A percentile compares a stretch with the other conserved stretches of the same genome.
Conservation (phyloP, 768 basidiomycete genomes). For the Agaricus bisporus region DNA sequence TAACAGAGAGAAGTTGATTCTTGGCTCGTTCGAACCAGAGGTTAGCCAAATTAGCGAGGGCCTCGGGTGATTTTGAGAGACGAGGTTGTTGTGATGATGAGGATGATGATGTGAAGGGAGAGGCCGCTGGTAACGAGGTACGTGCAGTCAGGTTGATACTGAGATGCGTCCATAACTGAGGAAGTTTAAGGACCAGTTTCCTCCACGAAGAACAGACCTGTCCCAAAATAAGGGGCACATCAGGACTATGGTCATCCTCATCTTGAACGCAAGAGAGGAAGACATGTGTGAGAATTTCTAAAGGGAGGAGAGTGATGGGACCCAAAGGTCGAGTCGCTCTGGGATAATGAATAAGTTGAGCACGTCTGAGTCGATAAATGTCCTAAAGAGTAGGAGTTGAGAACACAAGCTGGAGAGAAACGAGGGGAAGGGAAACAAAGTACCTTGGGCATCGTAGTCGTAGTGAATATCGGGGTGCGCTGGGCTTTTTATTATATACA, state of each 20-base stretch:
- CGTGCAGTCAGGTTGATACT: background rate
- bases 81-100: background rate
- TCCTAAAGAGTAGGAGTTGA: background rate
- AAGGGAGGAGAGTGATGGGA: constrained; percentile 2
- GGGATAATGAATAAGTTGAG: constrained; percentile 3
- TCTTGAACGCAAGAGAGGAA: constrained; percentile 1
- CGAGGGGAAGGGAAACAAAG: background rate
- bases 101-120: background rate
- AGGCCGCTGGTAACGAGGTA: background rate
- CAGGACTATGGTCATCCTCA: background rate
- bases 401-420: background rate
- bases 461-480: background rate
- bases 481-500: constrained; percentile 1
- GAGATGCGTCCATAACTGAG: constrained; percentile 5
- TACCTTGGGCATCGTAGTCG: constrained; percentile 2
- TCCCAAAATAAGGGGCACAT: background rate
- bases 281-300: constrained; percentile 1
- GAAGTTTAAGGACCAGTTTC: background rate
- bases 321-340: background rate
- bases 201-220: constrained; percentile 10
- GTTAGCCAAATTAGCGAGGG: background rate
- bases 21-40: constrained; percentile 7
- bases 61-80: background rate
- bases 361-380: background rate
- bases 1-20: constrained; percentile 7